Conservation (phyloP, 352 stramenopile species). For the Aphanomyces cochlioides region DNA sequence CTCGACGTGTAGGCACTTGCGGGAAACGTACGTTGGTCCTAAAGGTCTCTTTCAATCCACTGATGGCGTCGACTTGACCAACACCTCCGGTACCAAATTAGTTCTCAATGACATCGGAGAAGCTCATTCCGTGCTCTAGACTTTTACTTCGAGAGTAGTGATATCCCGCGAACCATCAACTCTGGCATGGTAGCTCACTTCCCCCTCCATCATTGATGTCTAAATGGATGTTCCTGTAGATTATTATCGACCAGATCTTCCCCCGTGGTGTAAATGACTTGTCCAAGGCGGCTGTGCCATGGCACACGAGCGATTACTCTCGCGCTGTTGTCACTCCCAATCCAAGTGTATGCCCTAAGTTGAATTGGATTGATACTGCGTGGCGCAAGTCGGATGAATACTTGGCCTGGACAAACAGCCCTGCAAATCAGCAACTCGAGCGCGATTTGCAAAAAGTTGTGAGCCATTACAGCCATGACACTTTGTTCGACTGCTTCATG, state of each 20-base stretch:
- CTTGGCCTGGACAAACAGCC: conserved; percentile 5
- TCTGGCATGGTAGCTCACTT: conserved; percentile 11
- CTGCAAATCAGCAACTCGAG: conserved; percentile 13
- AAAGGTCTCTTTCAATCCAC: conserved; percentile 15
- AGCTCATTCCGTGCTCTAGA: conserved; percentile 7
- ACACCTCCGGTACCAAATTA: background rate
- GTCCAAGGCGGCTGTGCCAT: conserved; percentile 12
- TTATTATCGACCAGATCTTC: conserved; percentile 17
- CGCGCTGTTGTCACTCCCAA: conserved; percentile 18
- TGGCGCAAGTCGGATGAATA: conserved; percentile 20
- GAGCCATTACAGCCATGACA: conserved; percentile 10
- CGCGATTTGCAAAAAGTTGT: conserved; percentile 6
- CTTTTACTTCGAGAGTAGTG: conserved; percentile 29
- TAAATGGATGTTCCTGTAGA: conserved; percentile 1
- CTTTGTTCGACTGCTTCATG: conserved; percentile 29
- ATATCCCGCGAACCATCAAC: conserved; percentile 29
- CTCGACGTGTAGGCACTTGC: conserved; percentile 3
- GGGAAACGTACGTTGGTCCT: conserved; percentile 16
- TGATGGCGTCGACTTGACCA: conserved; percentile 15
- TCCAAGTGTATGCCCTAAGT: conserved; percentile 16
- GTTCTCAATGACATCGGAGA: no score
- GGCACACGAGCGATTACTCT: conserved; percentile 25
- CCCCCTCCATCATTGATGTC: no score
- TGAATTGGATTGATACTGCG: conserved; percentile 9
- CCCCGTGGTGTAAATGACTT: background rate